Base-by-base conservation (phyloP, 768 basidiomycete genomes). In the Boletus rex-veris region DNA sequence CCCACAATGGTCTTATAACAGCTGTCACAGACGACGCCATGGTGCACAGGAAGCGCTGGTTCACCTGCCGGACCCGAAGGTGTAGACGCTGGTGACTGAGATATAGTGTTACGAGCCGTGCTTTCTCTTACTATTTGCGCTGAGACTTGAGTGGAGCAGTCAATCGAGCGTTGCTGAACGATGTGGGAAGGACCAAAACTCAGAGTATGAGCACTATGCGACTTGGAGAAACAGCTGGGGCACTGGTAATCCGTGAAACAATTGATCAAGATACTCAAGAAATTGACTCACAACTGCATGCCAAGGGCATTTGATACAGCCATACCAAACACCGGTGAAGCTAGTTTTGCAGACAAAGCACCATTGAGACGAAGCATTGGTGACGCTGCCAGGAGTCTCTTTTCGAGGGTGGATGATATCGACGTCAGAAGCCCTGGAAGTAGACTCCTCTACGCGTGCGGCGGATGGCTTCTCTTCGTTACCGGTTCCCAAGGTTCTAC, bases 1-100 rank as follows among this genome's bases (percentile, higher is more conserved):
- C 90, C 91, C 51, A 78, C 72, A 37, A 92, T 75, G 4, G 69
- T 77, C 19, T 69, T 59, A 6, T 76, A 58, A 68, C 91, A 94
- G 15, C 60, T 61, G 66, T 93, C 87, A 66, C 91, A 94, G 9
- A 75, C 43, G n/a, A 90, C 71, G 28, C 79, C 79, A 31, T 47
- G 64, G 65, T 90, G 88, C 37, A 85, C 58, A 24, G 54, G 10
- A n/a, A 35, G 38, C n/a, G 36, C 24, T 35, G 31, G n/a, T 46
- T 55, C 43, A 38, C 38, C 19, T 24, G 24, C 19, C 10, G 16
- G 15, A 15, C 26, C 10, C 15, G 47, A 28, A 50, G 43, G 42
- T n/a, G 37, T 5, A 21, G 43, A 19, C 10, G 12, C 31, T 28
- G 43, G 30, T 16, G 18, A 33, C 6, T 24, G 37, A 35, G 45